These are phyloP conservation scores for Ceratocystis alfenasii DNA, from an alignment of 2,329 filamentous ascomycete genomes.

Conservation along the genomic window DNA sequence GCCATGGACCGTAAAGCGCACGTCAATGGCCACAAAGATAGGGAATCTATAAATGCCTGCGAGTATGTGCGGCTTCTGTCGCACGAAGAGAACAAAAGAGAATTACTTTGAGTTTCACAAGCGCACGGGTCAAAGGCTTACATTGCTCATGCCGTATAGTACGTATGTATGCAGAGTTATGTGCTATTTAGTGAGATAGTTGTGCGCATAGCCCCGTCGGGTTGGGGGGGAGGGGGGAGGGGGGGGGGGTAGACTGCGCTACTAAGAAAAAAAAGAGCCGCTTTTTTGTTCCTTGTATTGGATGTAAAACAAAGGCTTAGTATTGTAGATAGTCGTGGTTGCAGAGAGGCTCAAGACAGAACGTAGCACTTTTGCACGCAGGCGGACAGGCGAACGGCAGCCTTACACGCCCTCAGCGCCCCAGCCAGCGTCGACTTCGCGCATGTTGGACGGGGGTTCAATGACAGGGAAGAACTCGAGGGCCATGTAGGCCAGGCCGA, in stretches of 20 bases:
- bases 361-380: too few relatives aligned
- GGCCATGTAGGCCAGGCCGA: conserved; percentile 65
- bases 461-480: conserved; percentile 69
- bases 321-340: neutral
- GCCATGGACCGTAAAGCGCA: too few relatives aligned
- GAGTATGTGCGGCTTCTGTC: too few relatives aligned
- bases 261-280: neutral
- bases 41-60: neutral
- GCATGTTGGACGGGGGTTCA: conserved; percentile 71
- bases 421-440: conserved; percentile 63
- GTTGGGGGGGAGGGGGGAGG: too few relatives aligned
- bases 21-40: too few relatives aligned
- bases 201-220: too few relatives aligned
- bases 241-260: too few relatives aligned
- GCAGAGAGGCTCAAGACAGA: too few relatives aligned
- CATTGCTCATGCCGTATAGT: neutral
- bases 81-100: neutral
- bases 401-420: conserved; percentile 62
- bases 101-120: neutral
- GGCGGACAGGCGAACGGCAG: too few relatives aligned
- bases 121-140: neutral
- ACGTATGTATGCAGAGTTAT: neutral
- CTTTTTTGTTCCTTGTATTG: too few relatives aligned
- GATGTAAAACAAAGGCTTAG: too few relatives aligned
- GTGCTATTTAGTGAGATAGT: neutral